A percentile compares a stretch with the other conserved stretches of the same genome.
These are phyloP conservation scores for Stropharia rugosoannulata DNA, from an alignment of 768 basidiomycete species.

Conservation along the genomic window DNA sequence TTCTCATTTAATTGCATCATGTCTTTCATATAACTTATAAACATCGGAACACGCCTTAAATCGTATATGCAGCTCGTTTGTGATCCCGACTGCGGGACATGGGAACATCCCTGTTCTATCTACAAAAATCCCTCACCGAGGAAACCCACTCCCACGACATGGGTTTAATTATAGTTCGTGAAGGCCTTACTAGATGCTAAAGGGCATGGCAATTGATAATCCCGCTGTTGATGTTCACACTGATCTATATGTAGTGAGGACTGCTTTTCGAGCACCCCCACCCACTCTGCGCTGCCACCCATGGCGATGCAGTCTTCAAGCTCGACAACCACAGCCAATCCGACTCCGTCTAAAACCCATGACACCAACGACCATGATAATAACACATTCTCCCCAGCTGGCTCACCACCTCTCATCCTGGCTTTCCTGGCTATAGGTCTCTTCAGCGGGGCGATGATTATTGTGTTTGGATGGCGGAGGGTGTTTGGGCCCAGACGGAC, in stretches of 20 bases:
- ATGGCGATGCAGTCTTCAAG: conserved; percentile 21
- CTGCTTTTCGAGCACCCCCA: background rate
- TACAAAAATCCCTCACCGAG: background rate
- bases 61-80: background rate
- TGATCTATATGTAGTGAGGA: conserved; percentile 13
- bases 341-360: background rate
- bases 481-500: conserved; percentile 17
- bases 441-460: conserved; percentile 46
- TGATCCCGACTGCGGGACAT: background rate
- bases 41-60: no score
- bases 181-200: background rate
- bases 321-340: background rate
- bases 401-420: conserved; percentile 56
- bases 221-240: conserved; percentile 13
- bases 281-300: background rate
- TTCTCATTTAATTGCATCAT: background rate
- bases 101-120: background rate
- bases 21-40: background rate
- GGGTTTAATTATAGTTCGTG: background rate
- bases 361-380: background rate
- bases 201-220: no score
- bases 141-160: background rate
- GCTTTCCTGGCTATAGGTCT: conserved; percentile 61
- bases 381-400: conserved; percentile 25
- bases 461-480: conserved; percentile 47